phyloP scores from a whole-genome alignment of 1,139 yeast species.

The Petasospora rhodanensis region DNA sequence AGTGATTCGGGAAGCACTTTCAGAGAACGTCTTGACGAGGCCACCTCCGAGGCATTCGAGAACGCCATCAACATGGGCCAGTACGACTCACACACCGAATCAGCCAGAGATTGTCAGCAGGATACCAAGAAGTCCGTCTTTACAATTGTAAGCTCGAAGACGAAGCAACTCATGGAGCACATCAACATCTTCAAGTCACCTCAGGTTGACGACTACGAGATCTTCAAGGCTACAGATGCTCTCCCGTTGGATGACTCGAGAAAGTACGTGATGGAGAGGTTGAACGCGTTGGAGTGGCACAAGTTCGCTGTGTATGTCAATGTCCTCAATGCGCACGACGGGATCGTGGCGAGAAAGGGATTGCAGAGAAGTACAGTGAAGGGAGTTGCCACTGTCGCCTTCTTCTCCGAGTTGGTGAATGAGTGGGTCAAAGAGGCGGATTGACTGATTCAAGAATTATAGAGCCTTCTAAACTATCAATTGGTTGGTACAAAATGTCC shows the following conservation, averaged over 20 bases:
- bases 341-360: constrained; percentile 66
- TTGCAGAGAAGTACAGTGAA: constrained; percentile 43
- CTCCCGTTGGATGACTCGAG: constrained; percentile 43
- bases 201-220: constrained; percentile 18
- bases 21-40: constrained; percentile 18
- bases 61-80: constrained; percentile 21
- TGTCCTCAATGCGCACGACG: constrained; percentile 68
- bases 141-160: neutral
- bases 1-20: neutral
- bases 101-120: constrained; percentile 10
- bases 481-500: too few species aligned
- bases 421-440: constrained; percentile 25
- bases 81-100: constrained; percentile 18
- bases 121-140: neutral
- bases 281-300: constrained; percentile 58
- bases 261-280: constrained; percentile 39
- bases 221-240: constrained; percentile 19
- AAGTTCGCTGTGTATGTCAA: constrained; percentile 63
- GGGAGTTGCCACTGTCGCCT: constrained; percentile 48
- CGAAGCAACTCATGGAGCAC: constrained; percentile 1
- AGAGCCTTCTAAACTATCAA: too few species aligned
- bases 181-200: constrained; percentile 14
- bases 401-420: constrained; percentile 47
- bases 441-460: too few species aligned
- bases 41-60: constrained; percentile 19